Percentiles rank a stretch among this genome's conserved stretches.
Conservation (phyloP, 1,284 basidiomycete genomes). For the Polyporus tsugae region DNA sequence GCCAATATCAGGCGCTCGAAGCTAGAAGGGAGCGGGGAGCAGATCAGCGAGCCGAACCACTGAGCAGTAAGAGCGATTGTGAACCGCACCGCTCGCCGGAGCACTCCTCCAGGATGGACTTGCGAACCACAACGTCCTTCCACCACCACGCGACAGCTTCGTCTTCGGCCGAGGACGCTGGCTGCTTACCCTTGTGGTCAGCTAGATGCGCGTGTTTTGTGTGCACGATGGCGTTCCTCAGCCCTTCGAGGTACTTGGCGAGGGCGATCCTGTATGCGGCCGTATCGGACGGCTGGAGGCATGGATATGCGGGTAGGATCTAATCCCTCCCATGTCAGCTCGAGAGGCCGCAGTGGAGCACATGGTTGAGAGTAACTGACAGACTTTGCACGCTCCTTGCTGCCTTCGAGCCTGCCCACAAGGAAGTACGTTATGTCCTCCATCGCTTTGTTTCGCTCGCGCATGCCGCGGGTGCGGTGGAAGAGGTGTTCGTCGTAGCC, state of each 20-base stretch:
- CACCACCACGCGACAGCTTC: constrained; percentile 53
- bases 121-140: constrained; percentile 61
- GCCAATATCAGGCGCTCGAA: constrained; percentile 59
- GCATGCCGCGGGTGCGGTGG: constrained; percentile 52
- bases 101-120: constrained; percentile 62
- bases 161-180: constrained; percentile 13
- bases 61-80: not conserved
- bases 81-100: constrained; percentile 53
- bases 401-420: constrained; percentile 52
- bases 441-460: constrained; percentile 58
- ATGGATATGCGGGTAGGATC: constrained; percentile 59
- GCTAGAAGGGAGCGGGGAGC: constrained; percentile 37
- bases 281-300: constrained; percentile 55
- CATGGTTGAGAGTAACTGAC: constrained; percentile 36
- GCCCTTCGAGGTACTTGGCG: constrained; percentile 56
- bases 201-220: constrained; percentile 31
- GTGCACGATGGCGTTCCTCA: constrained; percentile 49
- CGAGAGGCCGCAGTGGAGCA: not conserved
- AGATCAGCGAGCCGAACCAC: not conserved
- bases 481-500: constrained; percentile 59
- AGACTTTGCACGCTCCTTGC: constrained; percentile 43
- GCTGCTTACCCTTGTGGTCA: constrained; percentile 26
- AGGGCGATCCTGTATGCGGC: constrained; percentile 58
- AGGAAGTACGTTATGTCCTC: constrained; percentile 61
- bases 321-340: constrained; percentile 28